Evolutionary conservation across 2,329 filamentous ascomycete genomes (phyloP).

Genomic region (Sodiomyces alkalinus): DNA sequence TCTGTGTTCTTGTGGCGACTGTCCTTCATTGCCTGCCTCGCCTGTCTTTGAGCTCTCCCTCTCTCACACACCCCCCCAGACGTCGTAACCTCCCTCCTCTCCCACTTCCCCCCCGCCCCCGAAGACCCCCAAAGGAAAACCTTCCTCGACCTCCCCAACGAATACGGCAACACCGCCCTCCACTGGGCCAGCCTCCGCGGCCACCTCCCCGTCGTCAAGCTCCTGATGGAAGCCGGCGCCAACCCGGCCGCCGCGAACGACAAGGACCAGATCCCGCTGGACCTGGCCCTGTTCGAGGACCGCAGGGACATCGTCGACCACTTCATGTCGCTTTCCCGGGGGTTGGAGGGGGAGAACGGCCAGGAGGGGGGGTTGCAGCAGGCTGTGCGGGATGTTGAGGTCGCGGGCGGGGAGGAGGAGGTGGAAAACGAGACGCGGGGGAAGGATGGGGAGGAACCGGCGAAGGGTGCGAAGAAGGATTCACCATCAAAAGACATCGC

Average conservation of each 20-base stretch:
- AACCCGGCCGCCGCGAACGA: slow-evolving; percentile 67
- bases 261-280: slow-evolving; percentile 68
- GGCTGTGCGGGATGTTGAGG: slow-evolving; percentile 15
- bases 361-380: slow-evolving; percentile 24
- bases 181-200: slow-evolving; percentile 92
- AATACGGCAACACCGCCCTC: slow-evolving; percentile 75
- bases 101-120: slow-evolving; percentile 23
- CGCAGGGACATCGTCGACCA: slow-evolving; percentile 50
- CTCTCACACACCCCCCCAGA: slow-evolving; percentile 17
- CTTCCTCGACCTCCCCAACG: slow-evolving; percentile 56
- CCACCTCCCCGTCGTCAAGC: slow-evolving; percentile 65
- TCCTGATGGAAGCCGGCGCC: slow-evolving; percentile 61
- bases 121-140: slow-evolving; percentile 25
- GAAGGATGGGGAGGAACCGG: neutral
- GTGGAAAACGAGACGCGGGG: slow-evolving; percentile 9
- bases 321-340: slow-evolving; percentile 33
- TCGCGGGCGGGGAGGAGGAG: slow-evolving; percentile 19
- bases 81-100: slow-evolving; percentile 26
- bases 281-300: slow-evolving; percentile 56
- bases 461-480: too few relatives aligned
- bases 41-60: too few relatives aligned
- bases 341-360: slow-evolving; percentile 29
- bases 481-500: too few relatives aligned
- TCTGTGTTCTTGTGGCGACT: neutral
- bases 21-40: neutral